Base-by-base conservation (phyloP, 2,329 filamentous ascomycete species). In the Spiromastix sp. region DNA sequence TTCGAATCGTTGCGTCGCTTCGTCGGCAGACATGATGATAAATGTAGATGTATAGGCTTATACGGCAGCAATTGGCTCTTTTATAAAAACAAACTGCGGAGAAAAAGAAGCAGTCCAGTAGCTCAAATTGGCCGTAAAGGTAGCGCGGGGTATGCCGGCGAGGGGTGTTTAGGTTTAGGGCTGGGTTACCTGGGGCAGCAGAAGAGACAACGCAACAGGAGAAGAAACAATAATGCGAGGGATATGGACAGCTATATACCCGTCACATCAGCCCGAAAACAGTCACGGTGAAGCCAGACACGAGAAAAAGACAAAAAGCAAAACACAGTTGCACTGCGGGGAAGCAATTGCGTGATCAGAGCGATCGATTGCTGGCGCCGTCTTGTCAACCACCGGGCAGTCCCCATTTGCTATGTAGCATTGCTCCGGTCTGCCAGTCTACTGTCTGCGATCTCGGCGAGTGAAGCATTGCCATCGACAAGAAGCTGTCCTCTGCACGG, bases 1-100 rank as follows among this genome's bases (percentile, higher is more conserved):
- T 68, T 89, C 84, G 50, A 91, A 91, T 59, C 79, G 74, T 43
- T 52, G 57, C 15, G 48, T 43, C 34, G 50, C 51, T 39, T 58
- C 49, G 36, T 63, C 37, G 32, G 29, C 18, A 10, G 27, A 17
- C 32, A 35, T 34, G 9, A 30, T 36, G 34, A 20, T 11, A 16
- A 12, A 17, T 2, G 32, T 12, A 16, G 18, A 18, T 34, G 13
- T 13, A 7, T 24, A n/a, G 21, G n/a, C 21, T 24, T 7, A 7
- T 24, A 7, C 7, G n/a, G 7, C 21, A 7, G 21, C 7, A 24
- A 24, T 24, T 24, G 21, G n/a, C n/a, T n/a, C n/a, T n/a, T n/a
- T n/a, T n/a, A n/a, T n/a, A n/a, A n/a, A n/a, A n/a, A n/a, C n/a
- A n/a, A n/a, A n/a, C n/a, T n/a, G n/a, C n/a, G n/a, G n/a, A n/a